Base-by-base conservation (phyloP, 2,329 filamentous ascomycete genomes). In the Allantophomopsis cytisporea region DNA sequence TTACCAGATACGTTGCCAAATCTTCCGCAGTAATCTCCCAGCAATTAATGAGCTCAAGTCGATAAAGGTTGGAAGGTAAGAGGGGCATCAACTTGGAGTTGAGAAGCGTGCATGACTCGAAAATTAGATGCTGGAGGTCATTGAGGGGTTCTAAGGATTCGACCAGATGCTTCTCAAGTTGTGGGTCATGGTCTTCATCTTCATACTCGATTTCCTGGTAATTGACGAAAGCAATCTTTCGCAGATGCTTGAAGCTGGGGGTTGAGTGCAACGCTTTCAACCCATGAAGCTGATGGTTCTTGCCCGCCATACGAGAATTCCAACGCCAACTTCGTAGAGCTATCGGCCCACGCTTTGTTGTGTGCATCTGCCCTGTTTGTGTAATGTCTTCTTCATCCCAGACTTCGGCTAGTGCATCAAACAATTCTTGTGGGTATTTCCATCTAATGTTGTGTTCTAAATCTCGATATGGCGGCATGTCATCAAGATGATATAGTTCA, bases 11-110 rank as follows among this genome's bases (percentile, higher is more conserved):
- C 0, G 59, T 54, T 18, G 66, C 62, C 16, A 95, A 60, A 42
- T 77, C 69, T 4, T 76, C 68, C 1, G 84, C 80, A 4, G 68
- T 76, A 8, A 94, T 60, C 44, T 83, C 75, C 60, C 80, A 79
- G 53, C 87, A 95, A 49, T 91, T 89, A 47, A 78, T 74, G 13
- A 95, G 64, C 46, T 80, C 80, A 3, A 96, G 65, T 35, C 73
- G 72, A 35, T 69, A 61, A 15, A 96, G 65, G 3, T 64, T 69
- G 10, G 62, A 66, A 1, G 88, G 85, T 6, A 95, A 61, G 4
- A 73, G 63, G 2, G 72, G 66, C n/a, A 94, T 62, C 14, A 93
- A 65, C 7, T 66, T 64, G 7, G 76, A 70, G 51, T 82, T 82
- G 42, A 86, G 69, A 28, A 83, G 66, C 2, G 77, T 80, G 34